Evolutionary conservation across 371 early-diverging fungal genomes (phyloP), one percentile per base, ranked within the genome.

Genomic region (Sporodiniella umbellata): DNA sequence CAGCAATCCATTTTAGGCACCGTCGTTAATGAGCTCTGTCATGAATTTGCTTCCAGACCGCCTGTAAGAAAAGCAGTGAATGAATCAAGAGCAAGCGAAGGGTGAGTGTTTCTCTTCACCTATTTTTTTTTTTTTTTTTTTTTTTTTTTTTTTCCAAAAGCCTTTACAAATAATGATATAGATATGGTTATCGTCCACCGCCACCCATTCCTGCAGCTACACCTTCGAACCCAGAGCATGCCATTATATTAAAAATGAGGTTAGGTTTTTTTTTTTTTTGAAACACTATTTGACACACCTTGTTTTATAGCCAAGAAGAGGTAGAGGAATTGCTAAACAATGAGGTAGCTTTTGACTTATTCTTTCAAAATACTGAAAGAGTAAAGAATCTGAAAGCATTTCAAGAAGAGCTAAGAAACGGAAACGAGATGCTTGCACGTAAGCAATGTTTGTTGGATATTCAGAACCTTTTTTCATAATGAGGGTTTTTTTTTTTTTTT

Each of bases 371-470:
- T 1, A 46, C 80, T 4, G 79, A 83, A 2, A 64, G 73, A 26
- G 76, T 83, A n/a, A 60, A 69, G 42, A 70, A 72, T 30, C 57
- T 70, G 42, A 74, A 78, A 45, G 72, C 74, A 0, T 71, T 79
- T 22, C 77, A 78, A 56, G 69, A 72, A 38, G 83, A 79, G 17
- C 58, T 76, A 37, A 64, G 77, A 64, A 71, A 67, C 38, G 83
- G 80, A 35, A 83, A 83, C 30, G 81, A 80, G 11, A 70, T 68
- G 37, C 64, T 82, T 19, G 72, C 80, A 25, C 67, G 83, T 80
- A 80, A 66, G 75, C n/a, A n/a, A n/a, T n/a, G n/a, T n/a, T n/a
- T n/a, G n/a, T n/a, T n/a, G n/a, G n/a, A n/a, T n/a, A n/a, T n/a
- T n/a, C n/a, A n/a, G n/a, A n/a, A n/a, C n/a, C n/a, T n/a, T n/a